Percentiles rank a stretch among this genome's conserved stretches.
phyloP scores from a whole-genome alignment of 305 asterid genomes.

The Nicotiana rustica region DNA sequence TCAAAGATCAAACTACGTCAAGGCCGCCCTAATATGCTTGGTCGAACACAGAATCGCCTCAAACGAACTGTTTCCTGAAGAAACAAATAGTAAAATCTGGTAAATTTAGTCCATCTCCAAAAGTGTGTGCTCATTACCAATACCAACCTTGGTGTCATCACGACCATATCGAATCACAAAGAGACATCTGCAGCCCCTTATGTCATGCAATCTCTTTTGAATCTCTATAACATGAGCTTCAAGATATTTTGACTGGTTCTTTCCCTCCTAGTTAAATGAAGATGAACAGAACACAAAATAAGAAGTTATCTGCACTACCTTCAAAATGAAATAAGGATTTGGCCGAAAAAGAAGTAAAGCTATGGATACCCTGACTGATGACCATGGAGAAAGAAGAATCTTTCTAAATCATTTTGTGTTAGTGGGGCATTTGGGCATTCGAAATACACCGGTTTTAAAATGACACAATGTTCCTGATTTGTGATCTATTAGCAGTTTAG shows the following conservation, averaged over 20 bases:
- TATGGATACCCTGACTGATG: too few species aligned
- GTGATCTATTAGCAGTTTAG: too few species aligned
- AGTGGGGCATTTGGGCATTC: too few species aligned
- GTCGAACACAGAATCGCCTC: conserved; percentile 78
- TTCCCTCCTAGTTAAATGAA: conserved; percentile 51
- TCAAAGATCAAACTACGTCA: conserved; percentile 9
- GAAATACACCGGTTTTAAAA: too few species aligned
- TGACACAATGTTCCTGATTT: too few species aligned
- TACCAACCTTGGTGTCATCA: conserved; percentile 55
- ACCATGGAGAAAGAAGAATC: too few species aligned
- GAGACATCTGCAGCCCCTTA: conserved; percentile 62
- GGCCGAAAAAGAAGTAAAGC: too few species aligned
- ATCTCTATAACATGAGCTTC: conserved; percentile 69
- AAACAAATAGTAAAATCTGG: conserved; percentile 7
- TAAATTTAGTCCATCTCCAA: neutral
- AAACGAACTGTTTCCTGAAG: conserved; percentile 74
- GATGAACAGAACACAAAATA: neutral
- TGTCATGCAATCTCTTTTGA: conserved; percentile 54
- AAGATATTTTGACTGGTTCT: conserved; percentile 58
- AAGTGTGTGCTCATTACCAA: neutral
- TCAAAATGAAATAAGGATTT: too few species aligned
- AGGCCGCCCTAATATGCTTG: conserved; percentile 44
- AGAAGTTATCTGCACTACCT: neutral
- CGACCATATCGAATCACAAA: conserved; percentile 62
- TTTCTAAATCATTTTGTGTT: too few species aligned